Percentiles rank a stretch among this genome's conserved stretches.
Evolutionary conservation across 345 rosid species (phyloP).

Genomic region (Geranium brycei): DNA sequence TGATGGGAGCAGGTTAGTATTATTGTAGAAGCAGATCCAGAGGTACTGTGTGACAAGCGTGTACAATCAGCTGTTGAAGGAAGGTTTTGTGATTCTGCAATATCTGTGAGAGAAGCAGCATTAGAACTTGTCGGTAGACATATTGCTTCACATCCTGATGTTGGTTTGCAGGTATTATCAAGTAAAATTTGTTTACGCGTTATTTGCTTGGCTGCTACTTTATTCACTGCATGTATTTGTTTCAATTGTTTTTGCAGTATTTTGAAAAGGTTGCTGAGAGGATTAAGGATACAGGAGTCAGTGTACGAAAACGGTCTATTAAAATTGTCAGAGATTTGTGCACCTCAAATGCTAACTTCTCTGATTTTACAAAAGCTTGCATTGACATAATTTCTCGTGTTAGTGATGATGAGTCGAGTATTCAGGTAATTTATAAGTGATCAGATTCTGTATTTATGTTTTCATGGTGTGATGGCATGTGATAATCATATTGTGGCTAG

Average conservation of each 20-base stretch:
- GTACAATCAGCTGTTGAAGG: constrained; percentile 98
- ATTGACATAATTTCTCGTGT: constrained; percentile 87
- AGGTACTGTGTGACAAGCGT: constrained; percentile 81
- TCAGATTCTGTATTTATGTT: neutral
- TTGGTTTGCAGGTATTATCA: constrained; percentile 60
- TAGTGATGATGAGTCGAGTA: constrained; percentile 89
- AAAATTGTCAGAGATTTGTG: constrained; percentile 96
- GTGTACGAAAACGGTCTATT: constrained; percentile 94
- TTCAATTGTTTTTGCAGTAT: constrained; percentile 40
- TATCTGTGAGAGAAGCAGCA: constrained; percentile 97
- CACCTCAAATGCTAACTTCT: constrained; percentile 67
- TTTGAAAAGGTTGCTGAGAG: constrained; percentile 98
- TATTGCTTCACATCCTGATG: constrained; percentile 97
- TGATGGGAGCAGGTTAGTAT: constrained; percentile 66
- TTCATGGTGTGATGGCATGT: neutral
- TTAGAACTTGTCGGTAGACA: constrained; percentile 97
- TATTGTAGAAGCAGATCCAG: constrained; percentile 96
- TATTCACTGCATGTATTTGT: neutral
- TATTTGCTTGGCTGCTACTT: too few species aligned
- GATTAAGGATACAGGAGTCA: constrained; percentile 96
- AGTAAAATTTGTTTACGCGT: too few species aligned
- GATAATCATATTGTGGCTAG: neutral
- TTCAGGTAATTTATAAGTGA: constrained; percentile 52
- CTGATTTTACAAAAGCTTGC: constrained; percentile 83
- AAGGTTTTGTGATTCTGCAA: constrained; percentile 98